phyloP scores from a whole-genome alignment of 768 basidiomycete species.

The Leccinum boreale region DNA sequence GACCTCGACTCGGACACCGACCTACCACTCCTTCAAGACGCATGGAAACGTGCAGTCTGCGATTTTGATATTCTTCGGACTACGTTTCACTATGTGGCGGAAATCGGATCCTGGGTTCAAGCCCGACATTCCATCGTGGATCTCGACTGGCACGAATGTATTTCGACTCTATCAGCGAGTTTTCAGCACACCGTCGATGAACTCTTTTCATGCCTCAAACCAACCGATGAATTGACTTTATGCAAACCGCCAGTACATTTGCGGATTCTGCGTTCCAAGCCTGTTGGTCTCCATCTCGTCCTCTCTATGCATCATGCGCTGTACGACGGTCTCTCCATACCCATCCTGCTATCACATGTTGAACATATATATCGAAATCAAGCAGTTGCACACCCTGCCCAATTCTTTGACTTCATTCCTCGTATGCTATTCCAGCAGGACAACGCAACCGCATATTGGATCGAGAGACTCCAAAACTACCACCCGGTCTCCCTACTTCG shows the following conservation, averaged over 20 bases:
- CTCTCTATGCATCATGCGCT: conserved; percentile 47
- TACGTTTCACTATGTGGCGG: conserved; percentile 43
- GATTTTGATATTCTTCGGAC: conserved; percentile 43
- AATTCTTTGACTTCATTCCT: conserved; percentile 39
- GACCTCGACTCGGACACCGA: conserved; percentile 17
- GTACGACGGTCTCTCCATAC: conserved; percentile 45
- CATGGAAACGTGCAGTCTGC: conserved; percentile 35
- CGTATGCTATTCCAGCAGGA: conserved; percentile 37
- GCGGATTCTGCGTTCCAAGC: conserved; percentile 11
- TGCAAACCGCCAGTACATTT: conserved; percentile 32
- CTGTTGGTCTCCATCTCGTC: conserved; percentile 24
- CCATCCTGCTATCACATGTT: conserved; percentile 33
- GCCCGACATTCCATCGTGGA: conserved; percentile 23
- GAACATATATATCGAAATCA: conserved; percentile 29
- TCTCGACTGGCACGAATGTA: conserved; percentile 25
- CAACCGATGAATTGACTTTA: conserved; percentile 23
- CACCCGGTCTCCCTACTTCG: conserved; percentile 18
- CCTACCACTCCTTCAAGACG: conserved; percentile 28
- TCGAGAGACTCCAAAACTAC: conserved; percentile 23
- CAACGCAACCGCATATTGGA: conserved; percentile 39
- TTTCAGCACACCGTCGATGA: conserved; percentile 11
- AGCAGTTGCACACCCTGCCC: conserved; percentile 11
- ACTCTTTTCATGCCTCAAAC: conserved; percentile 11
- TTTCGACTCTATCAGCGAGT: conserved; percentile 1
- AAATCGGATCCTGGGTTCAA: conserved; percentile 32